Evolutionary conservation across 2,329 filamentous ascomycete genomes (phyloP).

Genomic region (Trichoderma citrinoviride): DNA sequence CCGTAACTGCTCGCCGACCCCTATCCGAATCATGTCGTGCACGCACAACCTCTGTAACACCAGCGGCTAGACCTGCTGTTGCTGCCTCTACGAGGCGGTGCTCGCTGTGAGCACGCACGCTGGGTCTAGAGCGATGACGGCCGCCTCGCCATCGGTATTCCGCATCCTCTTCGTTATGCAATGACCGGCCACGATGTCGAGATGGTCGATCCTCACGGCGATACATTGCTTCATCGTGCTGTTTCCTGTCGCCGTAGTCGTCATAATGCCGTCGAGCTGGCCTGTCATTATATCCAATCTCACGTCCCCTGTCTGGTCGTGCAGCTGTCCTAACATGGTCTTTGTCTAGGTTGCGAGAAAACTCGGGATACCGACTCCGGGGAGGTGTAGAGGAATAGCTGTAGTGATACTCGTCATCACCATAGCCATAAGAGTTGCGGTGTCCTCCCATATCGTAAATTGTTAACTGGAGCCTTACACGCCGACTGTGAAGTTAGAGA

Average conservation of each 20-base stretch:
- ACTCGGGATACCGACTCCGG: not conserved
- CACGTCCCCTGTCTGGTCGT: not conserved
- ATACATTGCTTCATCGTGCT: not conserved
- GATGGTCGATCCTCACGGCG: not conserved
- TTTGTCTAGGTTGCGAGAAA: not conserved
- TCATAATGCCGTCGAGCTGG: not conserved
- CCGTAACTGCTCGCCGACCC: not conserved
- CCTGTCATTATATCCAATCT: not conserved
- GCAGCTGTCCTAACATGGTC: not conserved
- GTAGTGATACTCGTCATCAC: too few relatives aligned
- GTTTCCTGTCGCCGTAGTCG: not conserved
- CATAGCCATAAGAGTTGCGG: too few relatives aligned
- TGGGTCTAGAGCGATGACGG: not conserved
- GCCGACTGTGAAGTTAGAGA: too few relatives aligned
- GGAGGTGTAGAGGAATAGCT: not conserved
- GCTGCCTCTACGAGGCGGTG: not conserved
- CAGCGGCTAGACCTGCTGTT: not conserved
- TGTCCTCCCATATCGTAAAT: too few relatives aligned
- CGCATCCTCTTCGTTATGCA: not conserved
- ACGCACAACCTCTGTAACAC: not conserved
- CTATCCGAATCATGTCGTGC: not conserved
- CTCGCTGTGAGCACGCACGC: not conserved
- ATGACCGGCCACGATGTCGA: not conserved
- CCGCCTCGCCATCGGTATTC: not conserved
- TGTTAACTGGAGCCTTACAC: too few relatives aligned